Percentiles rank a stretch among this genome's conserved stretches.
Evolutionary conservation across 2,329 filamentous ascomycete species (phyloP).

Genomic region (Fusarium vanettenii): DNA sequence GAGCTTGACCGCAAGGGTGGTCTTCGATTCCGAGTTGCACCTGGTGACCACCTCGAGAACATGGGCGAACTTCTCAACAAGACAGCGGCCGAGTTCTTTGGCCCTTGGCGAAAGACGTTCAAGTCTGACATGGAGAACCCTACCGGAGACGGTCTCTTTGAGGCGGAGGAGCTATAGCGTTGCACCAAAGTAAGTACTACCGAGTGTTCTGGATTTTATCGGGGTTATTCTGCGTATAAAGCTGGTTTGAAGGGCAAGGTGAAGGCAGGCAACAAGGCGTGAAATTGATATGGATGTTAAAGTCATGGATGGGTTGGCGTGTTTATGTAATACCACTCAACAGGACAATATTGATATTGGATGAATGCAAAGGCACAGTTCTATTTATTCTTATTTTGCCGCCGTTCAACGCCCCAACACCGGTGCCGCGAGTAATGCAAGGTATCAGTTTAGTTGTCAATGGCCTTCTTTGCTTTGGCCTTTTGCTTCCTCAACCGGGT

Average conservation of each 20-base stretch:
- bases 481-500: slow-evolving; percentile 69
- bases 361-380: slow-evolving; percentile 33
- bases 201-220: slow-evolving; percentile 18
- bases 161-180: slow-evolving; percentile 53
- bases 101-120: slow-evolving; percentile 59
- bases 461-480: slow-evolving; percentile 64
- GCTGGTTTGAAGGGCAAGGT: background rate
- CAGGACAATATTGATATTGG: slow-evolving; percentile 29
- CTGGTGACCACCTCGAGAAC: slow-evolving; percentile 88
- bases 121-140: slow-evolving; percentile 33
- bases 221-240: slow-evolving; percentile 14
- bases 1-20: slow-evolving; percentile 82
- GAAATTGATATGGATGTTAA: background rate
- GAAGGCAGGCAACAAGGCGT: background rate
- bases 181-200: slow-evolving; percentile 3
- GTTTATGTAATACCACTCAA: slow-evolving; percentile 34
- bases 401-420: slow-evolving; percentile 49
- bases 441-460: slow-evolving; percentile 57
- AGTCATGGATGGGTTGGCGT: slow-evolving; percentile 15
- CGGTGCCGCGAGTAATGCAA: slow-evolving; percentile 44
- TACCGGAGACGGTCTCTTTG: slow-evolving; percentile 11
- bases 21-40: slow-evolving; percentile 77
- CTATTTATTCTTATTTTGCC: slow-evolving; percentile 42
- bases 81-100: slow-evolving; percentile 76
- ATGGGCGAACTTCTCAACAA: slow-evolving; percentile 72